Evolutionary conservation across 768 basidiomycete genomes (phyloP), one percentile per base, ranked within the genome.

Genomic region (Pleurotus tuoliensis): DNA sequence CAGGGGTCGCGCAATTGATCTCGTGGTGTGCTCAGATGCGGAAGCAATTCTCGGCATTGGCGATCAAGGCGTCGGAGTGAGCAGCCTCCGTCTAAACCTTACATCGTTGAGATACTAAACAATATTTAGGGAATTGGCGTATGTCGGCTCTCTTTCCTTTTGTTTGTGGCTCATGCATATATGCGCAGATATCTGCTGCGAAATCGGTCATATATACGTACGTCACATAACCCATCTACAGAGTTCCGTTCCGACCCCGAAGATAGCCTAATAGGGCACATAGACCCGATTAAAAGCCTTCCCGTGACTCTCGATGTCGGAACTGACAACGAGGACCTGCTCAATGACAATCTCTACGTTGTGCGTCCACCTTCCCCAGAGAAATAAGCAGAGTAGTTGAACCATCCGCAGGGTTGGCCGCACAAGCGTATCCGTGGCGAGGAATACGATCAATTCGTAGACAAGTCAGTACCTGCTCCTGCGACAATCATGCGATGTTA

Each of bases 21-120:
- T 94, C 20, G 78, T 95, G 49, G 90, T 94, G 22, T 87, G 87
- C 54, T 88, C 90, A 0, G 93, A 95, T 66, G 83, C 87, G 3
- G 92, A 93, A 63, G 89, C 90, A 0, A 94, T 94, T 57, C 73
- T 95, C 7, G 93, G 93, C 12, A 81, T 81, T 47, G 79, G 79
- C 0, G 79, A 81, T 64, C 79, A 81, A 60, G 79, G 93, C 55
- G 91, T 93, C 71, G 89, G 75, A 67, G 86, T 80, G 63, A 55
- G 54, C 24, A 13, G 5, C 20, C 27, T 16, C 20, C 15, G 44
- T 47, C 57, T 44, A 16, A 27, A 0, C 8, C 20, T 57, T 65
- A 67, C 51, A 67, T 64, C 56, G 65, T 51, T 16, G n/a, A 8
- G 59, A 27, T 24, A 41, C 59, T 58, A 18, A 56, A n/a, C 25